Evolutionary conservation across 202 grass and related monocot genomes (phyloP), one percentile per base, ranked within the genome.

Genomic region (Setaria viridis): DNA sequence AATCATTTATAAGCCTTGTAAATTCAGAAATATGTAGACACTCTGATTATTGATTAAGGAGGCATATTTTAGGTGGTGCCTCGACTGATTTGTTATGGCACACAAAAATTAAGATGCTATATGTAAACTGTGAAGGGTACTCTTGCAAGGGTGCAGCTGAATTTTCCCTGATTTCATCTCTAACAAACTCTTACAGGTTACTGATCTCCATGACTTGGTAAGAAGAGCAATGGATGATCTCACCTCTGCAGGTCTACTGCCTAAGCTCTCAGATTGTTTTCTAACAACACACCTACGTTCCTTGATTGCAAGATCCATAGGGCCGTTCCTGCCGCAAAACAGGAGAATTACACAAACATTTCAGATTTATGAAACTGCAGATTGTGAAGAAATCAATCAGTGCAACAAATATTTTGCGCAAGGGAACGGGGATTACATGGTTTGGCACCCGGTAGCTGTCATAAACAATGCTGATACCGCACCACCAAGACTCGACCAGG

Each of bases 401-500:
- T 47, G 37, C 9, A 60, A 59, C 15, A 34, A 47, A 60, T 62
- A n/a, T 39, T 71, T 25, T 42, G 43, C 39, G 13, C 35, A 0
- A 11, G 4, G 6, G 65, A 34, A 80, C 35, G 32, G 70, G 58
- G 54, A 87, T 32, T 89, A 89, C 90, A 93, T 93, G 69, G 91
- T 93, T 66, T 78, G 76, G 77, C 70, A 93, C 65, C 83, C 82
- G 9, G 77, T 57, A 12, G 51, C 71, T 37, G 64, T 60, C 86
- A 49, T 82, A 37, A 88, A 88, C n/a, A 83, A 32, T 35, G 66
- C 25, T 78, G 90, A 91, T 21, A 53, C 78, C 6, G 50, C 76
- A 54, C 25, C 29, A 45, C 90, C 86, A 46, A 86, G 57, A 20
- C 62, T 80, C 21, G 67, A 60, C 86, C 86, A 91, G 47, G 78